Evolutionary conservation across 2,329 filamentous ascomycete species (phyloP).

Genomic region (Penicillium crustosum): DNA sequence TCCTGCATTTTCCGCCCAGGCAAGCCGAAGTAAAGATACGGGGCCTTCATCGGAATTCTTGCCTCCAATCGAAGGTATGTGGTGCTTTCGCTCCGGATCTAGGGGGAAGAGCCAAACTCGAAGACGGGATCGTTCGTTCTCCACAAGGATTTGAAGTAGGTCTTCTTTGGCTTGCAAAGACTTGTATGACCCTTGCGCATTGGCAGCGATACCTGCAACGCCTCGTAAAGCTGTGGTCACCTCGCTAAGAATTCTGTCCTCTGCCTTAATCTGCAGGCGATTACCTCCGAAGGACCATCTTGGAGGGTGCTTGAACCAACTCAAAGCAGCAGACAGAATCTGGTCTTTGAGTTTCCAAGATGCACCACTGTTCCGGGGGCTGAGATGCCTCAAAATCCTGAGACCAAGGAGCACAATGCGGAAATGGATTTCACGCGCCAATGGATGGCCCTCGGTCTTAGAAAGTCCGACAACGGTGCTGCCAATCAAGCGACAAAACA

Average conservation of each 20-base stretch:
- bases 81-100: conserved; percentile 59
- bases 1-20: conserved; percentile 81
- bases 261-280: conserved; percentile 86
- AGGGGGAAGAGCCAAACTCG: conserved; percentile 88
- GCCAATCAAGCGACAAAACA: conserved; percentile 79
- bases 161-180: conserved; percentile 77
- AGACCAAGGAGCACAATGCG: conserved; percentile 82
- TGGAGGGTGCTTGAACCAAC: conserved; percentile 82
- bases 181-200: conserved; percentile 55
- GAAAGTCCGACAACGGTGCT: conserved; percentile 74
- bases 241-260: conserved; percentile 77
- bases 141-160: conserved; percentile 74
- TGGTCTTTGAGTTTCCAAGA: conserved; percentile 86
- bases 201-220: conserved; percentile 59
- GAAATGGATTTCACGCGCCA: conserved; percentile 89
- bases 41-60: conserved; percentile 53
- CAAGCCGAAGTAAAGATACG: conserved; percentile 68
- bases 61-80: conserved; percentile 47
- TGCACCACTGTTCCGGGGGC: conserved; percentile 60
- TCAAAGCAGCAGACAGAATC: conserved; percentile 78
- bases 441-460: conserved; percentile 71
- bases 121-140: conserved; percentile 80
- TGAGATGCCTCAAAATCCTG: conserved; percentile 71
- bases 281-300: conserved; percentile 97
- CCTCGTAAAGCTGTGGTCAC: conserved; percentile 66